These are phyloP conservation scores for Penicillium olsonii DNA, from an alignment of 2,329 filamentous ascomycete species.

Conservation along the genomic window DNA sequence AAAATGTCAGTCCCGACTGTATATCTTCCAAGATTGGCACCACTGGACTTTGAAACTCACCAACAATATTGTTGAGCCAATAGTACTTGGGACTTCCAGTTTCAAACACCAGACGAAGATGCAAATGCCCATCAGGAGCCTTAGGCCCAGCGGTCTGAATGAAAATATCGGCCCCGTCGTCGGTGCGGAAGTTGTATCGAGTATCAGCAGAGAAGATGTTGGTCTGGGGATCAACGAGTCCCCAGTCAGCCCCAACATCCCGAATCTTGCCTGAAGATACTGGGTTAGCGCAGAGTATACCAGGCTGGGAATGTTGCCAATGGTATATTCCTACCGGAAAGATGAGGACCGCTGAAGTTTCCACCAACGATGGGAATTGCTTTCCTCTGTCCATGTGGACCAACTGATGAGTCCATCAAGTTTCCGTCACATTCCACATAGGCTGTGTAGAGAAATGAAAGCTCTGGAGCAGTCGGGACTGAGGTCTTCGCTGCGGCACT, in stretches of 20 bases:
- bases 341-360: slow-evolving; percentile 28
- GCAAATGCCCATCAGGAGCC: slow-evolving; percentile 21
- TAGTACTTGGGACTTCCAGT: slow-evolving; percentile 28
- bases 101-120: slow-evolving; percentile 26
- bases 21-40: background rate
- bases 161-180: slow-evolving; percentile 28
- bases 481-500: background rate
- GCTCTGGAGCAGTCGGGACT: slow-evolving; percentile 4
- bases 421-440: slow-evolving; percentile 24
- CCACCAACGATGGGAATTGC: slow-evolving; percentile 31
- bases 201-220: slow-evolving; percentile 30
- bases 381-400: slow-evolving; percentile 22
- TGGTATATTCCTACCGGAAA: too few relatives aligned
- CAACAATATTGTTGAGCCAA: slow-evolving; percentile 32
- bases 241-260: slow-evolving; percentile 31
- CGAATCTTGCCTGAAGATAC: slow-evolving; percentile 21
- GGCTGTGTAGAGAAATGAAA: slow-evolving; percentile 27
- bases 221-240: slow-evolving; percentile 22
- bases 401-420: slow-evolving; percentile 15
- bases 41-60: too few relatives aligned
- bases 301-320: background rate
- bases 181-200: slow-evolving; percentile 29
- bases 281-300: too few relatives aligned
- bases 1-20: too few relatives aligned
- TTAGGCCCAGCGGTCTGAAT: slow-evolving; percentile 24